A percentile compares a stretch with the other conserved stretches of the same genome.
Evolutionary conservation across 805 yeast genomes (phyloP).

Genomic region (Lachancea lanzarotensis): DNA sequence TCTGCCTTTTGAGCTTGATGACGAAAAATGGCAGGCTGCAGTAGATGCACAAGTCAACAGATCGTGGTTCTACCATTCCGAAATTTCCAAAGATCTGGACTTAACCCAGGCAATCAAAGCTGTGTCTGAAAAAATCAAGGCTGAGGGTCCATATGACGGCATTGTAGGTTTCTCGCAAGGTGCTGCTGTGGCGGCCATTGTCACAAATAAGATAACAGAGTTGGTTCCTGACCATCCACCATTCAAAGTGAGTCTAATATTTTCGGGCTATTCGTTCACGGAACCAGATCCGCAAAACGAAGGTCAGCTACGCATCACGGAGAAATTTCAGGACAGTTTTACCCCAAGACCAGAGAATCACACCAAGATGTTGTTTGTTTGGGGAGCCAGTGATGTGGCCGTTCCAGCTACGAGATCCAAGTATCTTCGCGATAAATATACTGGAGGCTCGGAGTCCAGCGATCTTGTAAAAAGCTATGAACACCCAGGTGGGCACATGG

Average conservation of each 20-base stretch:
- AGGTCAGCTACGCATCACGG: constrained; percentile 34
- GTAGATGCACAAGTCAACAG: constrained; percentile 40
- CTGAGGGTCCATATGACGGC: constrained; percentile 81
- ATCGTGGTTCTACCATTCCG: constrained; percentile 74
- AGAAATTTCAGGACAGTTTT: constrained; percentile 31
- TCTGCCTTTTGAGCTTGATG: constrained; percentile 61
- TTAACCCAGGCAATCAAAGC: constrained; percentile 46
- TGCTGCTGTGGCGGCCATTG: constrained; percentile 74
- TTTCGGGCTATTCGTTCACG: constrained; percentile 58
- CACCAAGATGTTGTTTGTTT: constrained; percentile 59
- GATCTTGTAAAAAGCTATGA: constrained; percentile 43
- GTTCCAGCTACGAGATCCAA: constrained; percentile 68
- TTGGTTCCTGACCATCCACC: constrained; percentile 41
- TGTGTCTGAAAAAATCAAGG: constrained; percentile 44
- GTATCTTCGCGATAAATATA: constrained; percentile 48
- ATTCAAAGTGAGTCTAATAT: constrained; percentile 68
- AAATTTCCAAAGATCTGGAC: constrained; percentile 40
- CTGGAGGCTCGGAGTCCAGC: constrained; percentile 33
- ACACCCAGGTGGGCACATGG: constrained; percentile 97
- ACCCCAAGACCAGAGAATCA: constrained; percentile 27
- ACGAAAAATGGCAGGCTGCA: constrained; percentile 44
- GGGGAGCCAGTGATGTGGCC: constrained; percentile 83
- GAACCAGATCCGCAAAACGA: constrained; percentile 34
- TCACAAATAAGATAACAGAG: constrained; percentile 53
- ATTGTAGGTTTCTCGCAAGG: constrained; percentile 92